Conservation (phyloP, 345 rosid genomes). For the Salix dunnii region DNA sequence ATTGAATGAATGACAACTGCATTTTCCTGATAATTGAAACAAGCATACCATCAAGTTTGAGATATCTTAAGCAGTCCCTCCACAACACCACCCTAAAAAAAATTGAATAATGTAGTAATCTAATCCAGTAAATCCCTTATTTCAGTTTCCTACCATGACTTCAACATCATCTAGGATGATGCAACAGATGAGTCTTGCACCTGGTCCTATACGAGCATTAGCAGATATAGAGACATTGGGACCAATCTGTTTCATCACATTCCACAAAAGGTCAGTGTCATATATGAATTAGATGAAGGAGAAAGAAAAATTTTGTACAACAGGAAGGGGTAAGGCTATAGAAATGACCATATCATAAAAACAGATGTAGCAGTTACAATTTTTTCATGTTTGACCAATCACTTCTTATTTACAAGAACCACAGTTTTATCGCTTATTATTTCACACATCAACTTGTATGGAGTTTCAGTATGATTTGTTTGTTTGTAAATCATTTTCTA, state of each 20-base stretch:
- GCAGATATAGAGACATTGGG: constrained; percentile 36
- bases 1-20: constrained; percentile 31
- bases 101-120: background rate
- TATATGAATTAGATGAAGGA: background rate
- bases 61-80: background rate
- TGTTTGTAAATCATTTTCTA: background rate
- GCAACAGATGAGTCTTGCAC: constrained; percentile 28
- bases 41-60: background rate
- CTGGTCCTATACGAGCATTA: constrained; percentile 30
- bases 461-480: background rate
- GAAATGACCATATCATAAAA: background rate
- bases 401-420: background rate
- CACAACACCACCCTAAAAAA: background rate
- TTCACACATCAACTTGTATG: background rate
- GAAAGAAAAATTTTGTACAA: background rate
- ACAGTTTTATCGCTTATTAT: background rate
- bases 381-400: background rate
- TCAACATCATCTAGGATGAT: constrained; percentile 31
- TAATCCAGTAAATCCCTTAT: background rate
- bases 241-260: constrained; percentile 27
- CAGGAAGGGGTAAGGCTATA: background rate
- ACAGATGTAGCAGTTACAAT: background rate
- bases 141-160: constrained; percentile 23
- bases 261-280: background rate
- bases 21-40: constrained; percentile 22